Conservation (phyloP, 163 green algal genomes). For the Coccomyxa subellipsoidea region DNA sequence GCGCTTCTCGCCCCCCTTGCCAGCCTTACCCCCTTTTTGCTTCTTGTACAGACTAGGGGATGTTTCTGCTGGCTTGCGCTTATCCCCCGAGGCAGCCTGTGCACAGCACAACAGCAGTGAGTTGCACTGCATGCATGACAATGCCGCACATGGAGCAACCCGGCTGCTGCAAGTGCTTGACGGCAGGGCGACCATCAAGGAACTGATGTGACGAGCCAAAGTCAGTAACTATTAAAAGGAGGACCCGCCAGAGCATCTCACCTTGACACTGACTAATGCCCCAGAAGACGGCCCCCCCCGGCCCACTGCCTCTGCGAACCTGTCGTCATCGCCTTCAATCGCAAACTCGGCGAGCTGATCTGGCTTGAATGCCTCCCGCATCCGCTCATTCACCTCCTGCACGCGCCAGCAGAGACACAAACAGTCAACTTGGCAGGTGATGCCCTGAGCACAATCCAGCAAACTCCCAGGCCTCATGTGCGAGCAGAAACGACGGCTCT, state of each 20-base stretch:
- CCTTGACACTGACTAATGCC: conserved; percentile 11
- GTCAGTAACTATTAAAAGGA: too few species aligned
- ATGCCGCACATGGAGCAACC: too few species aligned
- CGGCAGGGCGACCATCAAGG: too few species aligned
- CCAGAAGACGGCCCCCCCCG: conserved; percentile 14
- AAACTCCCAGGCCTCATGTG: neutral
- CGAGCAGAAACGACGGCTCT: too few species aligned
- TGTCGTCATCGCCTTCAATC: conserved; percentile 40
- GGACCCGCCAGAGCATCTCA: neutral
- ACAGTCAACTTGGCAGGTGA: neutral
- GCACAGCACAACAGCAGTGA: neutral
- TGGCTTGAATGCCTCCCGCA: conserved; percentile 50
- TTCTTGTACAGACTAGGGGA: neutral
- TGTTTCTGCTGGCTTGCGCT: neutral
- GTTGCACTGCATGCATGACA: too few species aligned
- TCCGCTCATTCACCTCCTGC: conserved; percentile 41
- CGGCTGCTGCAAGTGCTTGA: too few species aligned
- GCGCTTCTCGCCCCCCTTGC: neutral
- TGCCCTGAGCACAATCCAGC: neutral
- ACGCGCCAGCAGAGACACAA: neutral
- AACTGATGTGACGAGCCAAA: too few species aligned
- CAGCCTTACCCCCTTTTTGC: neutral
- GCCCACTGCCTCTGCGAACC: conserved; percentile 52
- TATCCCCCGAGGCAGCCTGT: neutral
- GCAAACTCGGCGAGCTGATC: conserved; percentile 64